A percentile compares a stretch with the other conserved stretches of the same genome.
These are phyloP conservation scores for Cytospora piceicola DNA, from an alignment of 2,329 filamentous ascomycete genomes.

Conservation along the genomic window DNA sequence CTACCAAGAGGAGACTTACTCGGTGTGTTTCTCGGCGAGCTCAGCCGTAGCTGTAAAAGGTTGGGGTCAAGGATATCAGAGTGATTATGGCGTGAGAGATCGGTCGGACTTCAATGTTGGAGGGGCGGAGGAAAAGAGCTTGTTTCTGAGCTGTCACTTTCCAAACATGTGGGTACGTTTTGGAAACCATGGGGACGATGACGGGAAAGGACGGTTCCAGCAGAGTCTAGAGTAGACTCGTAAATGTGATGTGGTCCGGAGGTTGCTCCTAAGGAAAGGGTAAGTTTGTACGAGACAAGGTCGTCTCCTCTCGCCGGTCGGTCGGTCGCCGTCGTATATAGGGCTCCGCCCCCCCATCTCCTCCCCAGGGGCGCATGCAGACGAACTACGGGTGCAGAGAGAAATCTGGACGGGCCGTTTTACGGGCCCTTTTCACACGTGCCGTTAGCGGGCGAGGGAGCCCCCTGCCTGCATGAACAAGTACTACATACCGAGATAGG, in stretches of 20 bases:
- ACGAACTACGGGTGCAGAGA: neutral
- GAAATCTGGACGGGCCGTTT: neutral
- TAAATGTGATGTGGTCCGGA: neutral
- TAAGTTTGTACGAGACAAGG: neutral
- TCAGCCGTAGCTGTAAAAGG: neutral
- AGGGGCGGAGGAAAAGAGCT: no score
- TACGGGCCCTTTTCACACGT: neutral
- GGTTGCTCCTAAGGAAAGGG: neutral
- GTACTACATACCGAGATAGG: no score
- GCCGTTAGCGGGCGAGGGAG: neutral
- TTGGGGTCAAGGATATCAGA: neutral
- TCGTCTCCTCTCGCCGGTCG: neutral
- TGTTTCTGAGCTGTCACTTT: neutral
- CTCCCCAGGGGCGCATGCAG: neutral
- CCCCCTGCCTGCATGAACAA: no score
- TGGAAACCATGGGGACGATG: neutral
- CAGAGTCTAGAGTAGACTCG: neutral
- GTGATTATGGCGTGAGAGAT: no score
- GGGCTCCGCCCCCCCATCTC: neutral
- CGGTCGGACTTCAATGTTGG: no score
- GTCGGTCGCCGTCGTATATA: neutral
- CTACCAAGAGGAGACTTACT: neutral
- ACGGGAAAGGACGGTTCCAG: no score
- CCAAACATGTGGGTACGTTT: neutral
- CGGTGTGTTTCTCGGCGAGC: neutral